Conservation (phyloP, 2,329 filamentous ascomycete species). For the Fusarium incarnatum region DNA sequence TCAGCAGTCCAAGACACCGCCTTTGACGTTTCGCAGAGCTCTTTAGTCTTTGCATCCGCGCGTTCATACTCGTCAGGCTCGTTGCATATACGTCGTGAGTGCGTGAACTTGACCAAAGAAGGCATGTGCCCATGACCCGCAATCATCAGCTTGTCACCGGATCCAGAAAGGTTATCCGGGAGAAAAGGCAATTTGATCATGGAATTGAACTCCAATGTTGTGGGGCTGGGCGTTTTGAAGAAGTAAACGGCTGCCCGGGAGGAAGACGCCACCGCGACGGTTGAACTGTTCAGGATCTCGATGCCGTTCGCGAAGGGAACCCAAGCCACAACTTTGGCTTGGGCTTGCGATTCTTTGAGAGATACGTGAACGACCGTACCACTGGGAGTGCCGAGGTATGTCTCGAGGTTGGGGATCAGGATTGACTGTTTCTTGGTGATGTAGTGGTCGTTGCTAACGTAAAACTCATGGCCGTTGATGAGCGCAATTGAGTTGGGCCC, state of each 20-base stretch:
- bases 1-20: slow-evolving; percentile 49
- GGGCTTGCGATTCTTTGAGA: slow-evolving; percentile 18
- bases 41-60: slow-evolving; percentile 15
- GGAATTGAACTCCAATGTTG: background rate
- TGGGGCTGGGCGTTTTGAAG: slow-evolving; percentile 9
- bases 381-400: slow-evolving; percentile 48
- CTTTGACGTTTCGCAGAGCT: background rate
- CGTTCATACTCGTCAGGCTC: slow-evolving; percentile 44
- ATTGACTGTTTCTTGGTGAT: slow-evolving; percentile 46
- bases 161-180: slow-evolving; percentile 55
- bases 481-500: slow-evolving; percentile 55
- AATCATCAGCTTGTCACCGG: slow-evolving; percentile 50
- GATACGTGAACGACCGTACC: slow-evolving; percentile 54
- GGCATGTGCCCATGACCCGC: slow-evolving; percentile 56
- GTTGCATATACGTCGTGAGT: slow-evolving; percentile 52
- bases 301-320: slow-evolving; percentile 58
- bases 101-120: slow-evolving; percentile 48
- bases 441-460: slow-evolving; percentile 57
- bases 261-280: slow-evolving; percentile 54
- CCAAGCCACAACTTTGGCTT: slow-evolving; percentile 48
- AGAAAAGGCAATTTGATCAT: slow-evolving; percentile 50
- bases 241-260: slow-evolving; percentile 29
- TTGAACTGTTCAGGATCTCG: slow-evolving; percentile 54
- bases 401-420: slow-evolving; percentile 50
- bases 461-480: slow-evolving; percentile 52